Base-by-base conservation (phyloP, 805 yeast genomes). In the Pichia manshurica region DNA sequence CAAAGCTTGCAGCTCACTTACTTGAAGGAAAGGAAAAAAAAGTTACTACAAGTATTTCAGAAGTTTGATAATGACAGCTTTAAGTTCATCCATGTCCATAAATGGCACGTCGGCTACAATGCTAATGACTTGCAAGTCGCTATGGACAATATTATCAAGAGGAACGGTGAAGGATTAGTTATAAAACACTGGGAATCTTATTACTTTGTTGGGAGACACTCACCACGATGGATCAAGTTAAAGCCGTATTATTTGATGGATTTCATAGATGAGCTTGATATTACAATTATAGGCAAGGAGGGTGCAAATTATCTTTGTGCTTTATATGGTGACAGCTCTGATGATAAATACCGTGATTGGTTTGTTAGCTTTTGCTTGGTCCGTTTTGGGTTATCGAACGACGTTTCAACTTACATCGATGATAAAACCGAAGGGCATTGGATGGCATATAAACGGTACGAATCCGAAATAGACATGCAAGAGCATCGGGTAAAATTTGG, bases 191-290 rank as follows among this genome's bases (percentile, higher is more conserved):
- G 80, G 1, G 62, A 67, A 12, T 72, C 84, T 2, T 66, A 61
- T 15, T 91, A 91, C 61, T 60, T 66, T 3, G 72, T 85, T 15
- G 87, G 79, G n/a, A 75, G 73, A 31, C 67, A 88, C 43, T 72
- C 73, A 38, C 76, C 74, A 16, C 45, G 47, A n/a, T 91, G 97
- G 96, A 69, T 88, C 15, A 91, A 91, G 59, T 77, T 91, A 2
- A 91, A 91, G 62, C 98, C 98, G 0, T 96, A 90, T 55, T 90
- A 89, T 59, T 68, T 89, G 45, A 84, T 81, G 47, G 87, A 84
- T 49, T 84, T 85, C 63, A 96, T 96, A 9, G 96, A 89, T 53
- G 85, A 86, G 57, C 69, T 89, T 52, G 98, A 91, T 63, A 62
- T 89, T 42, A 70, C 81, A 3, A 77, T 91, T 0, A 81, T 90